phyloP scores from a whole-genome alignment of 2,329 filamentous ascomycete genomes.

The Colletotrichum somersetense region DNA sequence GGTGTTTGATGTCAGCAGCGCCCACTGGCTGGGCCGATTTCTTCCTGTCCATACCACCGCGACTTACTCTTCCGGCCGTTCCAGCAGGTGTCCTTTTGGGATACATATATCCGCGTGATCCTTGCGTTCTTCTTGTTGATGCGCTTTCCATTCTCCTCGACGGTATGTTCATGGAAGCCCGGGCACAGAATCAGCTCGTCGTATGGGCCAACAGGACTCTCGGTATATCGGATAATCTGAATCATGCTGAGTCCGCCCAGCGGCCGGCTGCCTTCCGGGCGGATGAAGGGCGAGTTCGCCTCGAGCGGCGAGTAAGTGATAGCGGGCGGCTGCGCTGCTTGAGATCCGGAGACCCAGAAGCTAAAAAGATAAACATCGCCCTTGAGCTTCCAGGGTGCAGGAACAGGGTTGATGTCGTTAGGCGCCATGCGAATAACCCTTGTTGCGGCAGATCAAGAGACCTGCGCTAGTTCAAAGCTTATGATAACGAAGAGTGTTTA shows the following conservation, averaged over 20 bases:
- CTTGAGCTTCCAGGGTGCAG: conserved; percentile 59
- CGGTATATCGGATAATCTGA: conserved; percentile 64
- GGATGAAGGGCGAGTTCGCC: conserved; percentile 54
- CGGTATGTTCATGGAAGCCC: conserved; percentile 58
- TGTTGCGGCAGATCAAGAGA: background rate
- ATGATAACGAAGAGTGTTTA: background rate
- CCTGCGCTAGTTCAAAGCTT: too few species aligned
- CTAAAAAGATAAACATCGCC: conserved; percentile 59
- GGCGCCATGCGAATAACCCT: conserved; percentile 13
- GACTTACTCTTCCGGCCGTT: conserved; percentile 64
- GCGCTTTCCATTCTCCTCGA: conserved; percentile 51
- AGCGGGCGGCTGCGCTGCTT: conserved; percentile 50
- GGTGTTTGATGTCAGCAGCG: background rate
- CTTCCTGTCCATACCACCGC: background rate
- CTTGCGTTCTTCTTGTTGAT: conserved; percentile 53
- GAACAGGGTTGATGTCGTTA: conserved; percentile 21
- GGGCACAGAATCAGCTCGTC: conserved; percentile 65
- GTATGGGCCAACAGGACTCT: conserved; percentile 65
- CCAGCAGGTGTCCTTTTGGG: conserved; percentile 63
- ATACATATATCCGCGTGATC: conserved; percentile 68
- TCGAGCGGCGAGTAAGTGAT: conserved; percentile 63
- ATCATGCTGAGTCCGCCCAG: conserved; percentile 62
- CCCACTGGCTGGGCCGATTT: too few species aligned
- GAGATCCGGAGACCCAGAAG: conserved; percentile 53
- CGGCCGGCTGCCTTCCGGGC: conserved; percentile 51